Conservation (phyloP, 768 basidiomycete genomes). For the Pisolithus orientalis region DNA sequence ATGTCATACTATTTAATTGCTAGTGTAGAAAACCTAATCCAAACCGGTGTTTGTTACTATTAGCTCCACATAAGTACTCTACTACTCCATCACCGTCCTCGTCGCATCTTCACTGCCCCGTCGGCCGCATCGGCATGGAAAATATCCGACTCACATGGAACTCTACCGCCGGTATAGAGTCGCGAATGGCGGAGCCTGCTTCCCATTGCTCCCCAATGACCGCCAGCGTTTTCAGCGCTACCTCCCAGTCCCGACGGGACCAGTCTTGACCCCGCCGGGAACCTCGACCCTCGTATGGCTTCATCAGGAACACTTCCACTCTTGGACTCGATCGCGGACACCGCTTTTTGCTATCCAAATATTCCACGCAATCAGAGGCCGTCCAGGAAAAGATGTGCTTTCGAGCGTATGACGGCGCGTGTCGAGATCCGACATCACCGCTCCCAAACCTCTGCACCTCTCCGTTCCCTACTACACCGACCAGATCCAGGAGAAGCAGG, state of each 20-base stretch:
- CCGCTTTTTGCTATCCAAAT: conserved; percentile 39
- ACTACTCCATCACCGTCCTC: not conserved
- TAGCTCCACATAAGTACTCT: not conserved
- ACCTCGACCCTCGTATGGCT: conserved; percentile 41
- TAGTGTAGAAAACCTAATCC: not conserved
- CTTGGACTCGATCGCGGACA: conserved; percentile 35
- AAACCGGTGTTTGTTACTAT: too few relatives aligned
- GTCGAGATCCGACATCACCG: conserved; percentile 34
- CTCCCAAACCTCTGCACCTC: conserved; percentile 36
- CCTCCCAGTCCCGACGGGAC: conserved; percentile 62
- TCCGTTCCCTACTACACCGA: conserved; percentile 44
- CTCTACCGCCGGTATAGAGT: conserved; percentile 43
- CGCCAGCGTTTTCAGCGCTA: conserved; percentile 40
- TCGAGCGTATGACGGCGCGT: conserved; percentile 49
- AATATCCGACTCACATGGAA: conserved; percentile 47
- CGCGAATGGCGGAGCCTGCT: conserved; percentile 47
- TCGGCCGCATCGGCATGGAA: conserved; percentile 37
- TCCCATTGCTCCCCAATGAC: conserved; percentile 46
- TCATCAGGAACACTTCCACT: conserved; percentile 46
- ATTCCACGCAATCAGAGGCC: conserved; percentile 50
- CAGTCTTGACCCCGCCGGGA: conserved; percentile 71
- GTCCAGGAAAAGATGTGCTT: conserved; percentile 47
- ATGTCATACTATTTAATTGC: too few relatives aligned
- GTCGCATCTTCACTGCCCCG: conserved; percentile 20
- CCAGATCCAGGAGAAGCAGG: conserved; percentile 52